Evolutionary conservation across 768 basidiomycete genomes (phyloP), one percentile per base, ranked within the genome.

Genomic region (Lactarius sanguifluus): DNA sequence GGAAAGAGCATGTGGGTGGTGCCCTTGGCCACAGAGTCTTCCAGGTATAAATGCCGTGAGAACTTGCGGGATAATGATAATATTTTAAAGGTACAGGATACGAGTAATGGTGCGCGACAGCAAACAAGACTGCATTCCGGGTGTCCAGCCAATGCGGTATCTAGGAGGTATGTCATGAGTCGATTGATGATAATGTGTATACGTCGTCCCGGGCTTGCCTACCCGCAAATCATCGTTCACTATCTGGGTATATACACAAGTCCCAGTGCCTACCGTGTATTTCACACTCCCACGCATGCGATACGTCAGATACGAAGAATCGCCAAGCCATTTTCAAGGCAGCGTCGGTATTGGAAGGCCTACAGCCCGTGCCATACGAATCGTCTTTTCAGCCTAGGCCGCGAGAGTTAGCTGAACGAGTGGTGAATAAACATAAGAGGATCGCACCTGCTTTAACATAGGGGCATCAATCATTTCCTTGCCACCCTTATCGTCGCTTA

Each of bases 401-500:
- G 28, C 32, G 1, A 34, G 16, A 55, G 25, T 56, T 25, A 52
- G 38, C 23, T 18, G 25, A 59, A 50, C 7, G 52, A 50, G 57
- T 43, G 55, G 7, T 23, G 30, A 63, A 18, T 40, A 28, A 25
- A 61, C 28, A 28, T 12, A 32, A 20, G 36, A 23, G 8, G 23
- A 10, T 69, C 76, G 64, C 65, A 85, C 88, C 83, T 92, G 91
- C 74, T 91, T 90, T 52, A 96, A 79, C 89, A 96, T 93, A 0
- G 94, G 94, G 9, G 90, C 90, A 75, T 96, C 94, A 41, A 96
- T 89, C 94, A 96, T 95, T 72, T 89, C 86, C 57, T 85, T 87
- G 18, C 80, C 76, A 45, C 76, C 80, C 18, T 73, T 74, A 3
- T 81, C 81, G 52, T 79, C 82, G 25, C 79, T 78, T 47, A 81